Conservation (phyloP, 495 filamentous ascomycete genomes). For the Tuber microsphaerosporum region DNA sequence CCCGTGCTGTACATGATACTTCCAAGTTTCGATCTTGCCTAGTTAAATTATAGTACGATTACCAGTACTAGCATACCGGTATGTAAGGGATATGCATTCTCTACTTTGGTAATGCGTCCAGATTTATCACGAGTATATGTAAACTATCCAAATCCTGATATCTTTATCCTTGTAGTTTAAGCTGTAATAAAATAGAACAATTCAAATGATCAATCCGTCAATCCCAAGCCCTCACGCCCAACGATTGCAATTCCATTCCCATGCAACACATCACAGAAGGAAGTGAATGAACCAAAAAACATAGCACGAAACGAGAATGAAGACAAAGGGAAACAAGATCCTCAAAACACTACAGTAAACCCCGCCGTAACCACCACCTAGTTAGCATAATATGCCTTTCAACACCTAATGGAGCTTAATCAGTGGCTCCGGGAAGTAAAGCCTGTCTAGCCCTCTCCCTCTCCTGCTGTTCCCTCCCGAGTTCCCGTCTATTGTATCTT, state of each 20-base stretch:
- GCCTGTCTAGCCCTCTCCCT: slow-evolving; percentile 3
- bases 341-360: background rate
- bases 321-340: background rate
- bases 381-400: background rate
- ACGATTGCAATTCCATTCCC: background rate
- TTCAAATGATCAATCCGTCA: background rate
- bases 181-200: background rate
- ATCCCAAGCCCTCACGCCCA: background rate
- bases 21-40: background rate
- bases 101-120: background rate
- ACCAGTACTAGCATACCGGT: background rate
- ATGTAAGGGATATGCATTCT: background rate
- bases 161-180: background rate
- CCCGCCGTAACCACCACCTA: background rate
- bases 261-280: background rate
- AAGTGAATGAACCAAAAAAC: background rate
- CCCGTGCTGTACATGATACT: background rate
- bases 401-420: background rate
- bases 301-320: background rate
- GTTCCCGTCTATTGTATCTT: background rate
- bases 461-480: background rate
- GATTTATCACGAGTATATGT: background rate
- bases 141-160: background rate
- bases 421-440: background rate
- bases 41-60: background rate